Evolutionary conservation across 2,329 filamentous ascomycete species (phyloP).

Genomic region (Penicillium vulpinum): DNA sequence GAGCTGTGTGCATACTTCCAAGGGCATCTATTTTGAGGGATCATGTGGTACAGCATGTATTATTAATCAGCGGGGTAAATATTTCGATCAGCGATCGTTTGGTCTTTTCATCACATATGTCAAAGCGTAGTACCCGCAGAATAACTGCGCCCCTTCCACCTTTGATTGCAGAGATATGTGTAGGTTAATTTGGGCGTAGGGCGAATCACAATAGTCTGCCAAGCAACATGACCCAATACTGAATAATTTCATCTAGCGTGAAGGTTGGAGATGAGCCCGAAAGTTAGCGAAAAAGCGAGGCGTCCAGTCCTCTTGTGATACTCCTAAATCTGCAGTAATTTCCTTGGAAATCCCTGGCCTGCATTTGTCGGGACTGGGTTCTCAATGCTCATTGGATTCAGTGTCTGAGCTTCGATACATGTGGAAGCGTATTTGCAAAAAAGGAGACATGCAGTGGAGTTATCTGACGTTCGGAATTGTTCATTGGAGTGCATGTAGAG

Average conservation of each 20-base stretch:
- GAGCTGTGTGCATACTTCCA: not conserved
- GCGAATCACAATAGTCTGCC: not conserved
- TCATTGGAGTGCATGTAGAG: not conserved
- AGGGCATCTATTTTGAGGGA: not conserved
- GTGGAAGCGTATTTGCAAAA: not conserved
- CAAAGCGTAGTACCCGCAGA: not conserved
- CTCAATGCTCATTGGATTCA: not conserved
- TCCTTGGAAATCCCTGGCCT: not conserved
- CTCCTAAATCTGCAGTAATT: not conserved
- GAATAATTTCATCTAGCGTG: not conserved
- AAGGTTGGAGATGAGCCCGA: not conserved
- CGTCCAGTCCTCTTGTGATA: not conserved
- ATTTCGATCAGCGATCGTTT: not conserved
- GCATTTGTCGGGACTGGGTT: not conserved
- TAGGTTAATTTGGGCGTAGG: not conserved
- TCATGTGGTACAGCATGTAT: not conserved
- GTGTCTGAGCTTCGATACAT: not conserved
- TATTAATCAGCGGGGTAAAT: not conserved
- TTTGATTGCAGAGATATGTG: too few species aligned
- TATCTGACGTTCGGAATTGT: not conserved
- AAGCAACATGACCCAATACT: not conserved
- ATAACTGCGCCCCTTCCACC: not conserved
- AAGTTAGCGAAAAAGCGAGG: not conserved
- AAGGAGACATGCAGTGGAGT: not conserved
- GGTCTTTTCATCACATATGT: not conserved